These are phyloP conservation scores for Aureobasidium lini DNA, from an alignment of 2,329 filamentous ascomycete genomes.

Conservation along the genomic window DNA sequence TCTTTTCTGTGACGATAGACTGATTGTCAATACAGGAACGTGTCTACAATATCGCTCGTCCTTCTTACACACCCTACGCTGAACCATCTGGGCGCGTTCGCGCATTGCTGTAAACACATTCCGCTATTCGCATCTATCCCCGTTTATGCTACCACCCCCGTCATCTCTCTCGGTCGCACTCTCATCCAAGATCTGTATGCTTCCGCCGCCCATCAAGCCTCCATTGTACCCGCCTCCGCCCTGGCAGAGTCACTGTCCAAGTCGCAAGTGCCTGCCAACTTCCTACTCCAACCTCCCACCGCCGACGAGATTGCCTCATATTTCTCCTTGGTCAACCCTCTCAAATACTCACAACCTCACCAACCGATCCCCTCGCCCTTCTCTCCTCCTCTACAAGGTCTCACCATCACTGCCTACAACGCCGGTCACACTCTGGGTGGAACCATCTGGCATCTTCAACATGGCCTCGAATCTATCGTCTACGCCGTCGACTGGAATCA, in stretches of 20 bases:
- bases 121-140: slow-evolving; percentile 87
- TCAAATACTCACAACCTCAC: slow-evolving; percentile 96
- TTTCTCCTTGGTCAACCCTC: slow-evolving; percentile 80
- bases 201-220: slow-evolving; percentile 80
- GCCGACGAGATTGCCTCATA: slow-evolving; percentile 85
- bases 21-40: slow-evolving; percentile 54
- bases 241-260: slow-evolving; percentile 59
- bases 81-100: slow-evolving; percentile 85
- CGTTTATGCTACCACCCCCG: slow-evolving; percentile 86
- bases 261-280: slow-evolving; percentile 40
- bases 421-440: slow-evolving; percentile 92
- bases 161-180: slow-evolving; percentile 86
- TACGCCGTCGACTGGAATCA: slow-evolving; percentile 99
- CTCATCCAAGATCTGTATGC: slow-evolving; percentile 87
- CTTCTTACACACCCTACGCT: slow-evolving; percentile 91
- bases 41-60: slow-evolving; percentile 85
- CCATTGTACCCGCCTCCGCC: slow-evolving; percentile 65
- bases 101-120: slow-evolving; percentile 94
- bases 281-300: slow-evolving; percentile 63
- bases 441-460: slow-evolving; percentile 98
- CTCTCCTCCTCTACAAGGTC: slow-evolving; percentile 78
- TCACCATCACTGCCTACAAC: slow-evolving; percentile 94
- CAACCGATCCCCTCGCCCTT: slow-evolving; percentile 81
- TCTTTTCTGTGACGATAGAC: background rate
- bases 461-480: slow-evolving; percentile 91